phyloP scores from a whole-genome alignment of 768 basidiomycete species.

The Mycena filopes region DNA sequence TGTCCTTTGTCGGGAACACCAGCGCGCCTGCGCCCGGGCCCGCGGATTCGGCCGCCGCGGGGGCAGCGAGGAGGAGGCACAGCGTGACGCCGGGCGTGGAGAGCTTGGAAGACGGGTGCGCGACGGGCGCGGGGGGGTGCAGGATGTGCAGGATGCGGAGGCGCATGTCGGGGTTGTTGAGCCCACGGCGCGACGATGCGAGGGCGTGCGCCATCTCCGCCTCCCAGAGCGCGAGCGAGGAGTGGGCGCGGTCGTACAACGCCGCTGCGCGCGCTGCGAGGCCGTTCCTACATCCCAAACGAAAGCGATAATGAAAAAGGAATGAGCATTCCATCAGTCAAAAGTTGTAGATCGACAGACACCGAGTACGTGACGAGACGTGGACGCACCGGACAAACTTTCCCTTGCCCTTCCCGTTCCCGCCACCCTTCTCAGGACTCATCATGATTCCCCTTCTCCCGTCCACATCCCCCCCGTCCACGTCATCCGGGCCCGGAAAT shows the following conservation, averaged over 20 bases:
- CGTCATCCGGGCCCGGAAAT: conserved; percentile 40
- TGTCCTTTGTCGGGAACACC: conserved; percentile 38
- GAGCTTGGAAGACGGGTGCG: conserved; percentile 36
- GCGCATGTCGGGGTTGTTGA: conserved; percentile 53
- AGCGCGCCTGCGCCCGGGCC: conserved; percentile 24
- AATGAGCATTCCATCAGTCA: no score
- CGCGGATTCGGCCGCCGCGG: conserved; percentile 31
- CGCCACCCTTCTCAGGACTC: conserved; percentile 69
- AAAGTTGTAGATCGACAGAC: not conserved
- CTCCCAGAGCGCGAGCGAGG: conserved; percentile 63
- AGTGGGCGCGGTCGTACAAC: conserved; percentile 54
- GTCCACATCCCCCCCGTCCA: conserved; percentile 53
- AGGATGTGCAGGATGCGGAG: conserved; percentile 57
- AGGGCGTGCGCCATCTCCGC: conserved; percentile 55
- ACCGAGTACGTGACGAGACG: conserved; percentile 34
- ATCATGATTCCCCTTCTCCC: conserved; percentile 62
- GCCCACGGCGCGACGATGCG: conserved; percentile 36
- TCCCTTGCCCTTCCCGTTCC: conserved; percentile 50
- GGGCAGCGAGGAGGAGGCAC: conserved; percentile 46
- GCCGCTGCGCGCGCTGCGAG: conserved; percentile 62
- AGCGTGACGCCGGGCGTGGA: conserved; percentile 53
- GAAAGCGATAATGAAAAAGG: no score
- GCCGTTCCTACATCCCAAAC: conserved; percentile 67
- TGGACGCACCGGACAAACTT: conserved; percentile 60
- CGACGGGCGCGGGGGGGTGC: conserved; percentile 40